Percentiles rank a stretch among this genome's conserved stretches.
Conservation (phyloP, 495 filamentous ascomycete genomes). For the Bombardia bombarda region DNA sequence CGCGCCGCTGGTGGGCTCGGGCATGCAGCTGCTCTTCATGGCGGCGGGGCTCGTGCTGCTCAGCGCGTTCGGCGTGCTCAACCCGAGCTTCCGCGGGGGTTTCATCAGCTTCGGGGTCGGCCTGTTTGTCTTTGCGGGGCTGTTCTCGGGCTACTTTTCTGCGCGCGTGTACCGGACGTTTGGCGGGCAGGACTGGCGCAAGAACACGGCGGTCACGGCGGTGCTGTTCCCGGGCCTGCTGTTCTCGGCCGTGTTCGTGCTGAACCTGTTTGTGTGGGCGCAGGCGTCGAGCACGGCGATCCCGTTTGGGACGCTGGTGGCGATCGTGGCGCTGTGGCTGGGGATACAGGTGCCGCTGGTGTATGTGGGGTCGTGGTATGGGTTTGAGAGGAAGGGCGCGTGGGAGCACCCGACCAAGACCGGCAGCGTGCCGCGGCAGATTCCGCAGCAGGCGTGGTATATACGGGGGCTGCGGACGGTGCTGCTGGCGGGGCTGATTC, state of each 20-base stretch:
- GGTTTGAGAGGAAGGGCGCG: slow-evolving; percentile 54
- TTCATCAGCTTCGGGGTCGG: slow-evolving; percentile 84
- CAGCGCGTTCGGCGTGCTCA: slow-evolving; percentile 74
- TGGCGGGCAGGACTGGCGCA: slow-evolving; percentile 68
- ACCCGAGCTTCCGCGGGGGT: slow-evolving; percentile 86
- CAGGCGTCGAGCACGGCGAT: slow-evolving; percentile 88
- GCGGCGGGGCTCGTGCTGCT: slow-evolving; percentile 68
- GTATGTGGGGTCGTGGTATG: slow-evolving; percentile 76
- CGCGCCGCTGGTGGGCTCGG: slow-evolving; percentile 80
- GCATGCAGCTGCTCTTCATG: slow-evolving; percentile 88
- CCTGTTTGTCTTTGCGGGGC: slow-evolving; percentile 79
- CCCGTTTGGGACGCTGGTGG: slow-evolving; percentile 77
- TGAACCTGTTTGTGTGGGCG: slow-evolving; percentile 92
- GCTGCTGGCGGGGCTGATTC: slow-evolving; percentile 72
- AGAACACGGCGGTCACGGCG: slow-evolving; percentile 79
- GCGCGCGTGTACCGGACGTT: slow-evolving; percentile 81
- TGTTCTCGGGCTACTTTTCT: slow-evolving; percentile 92
- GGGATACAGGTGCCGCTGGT: slow-evolving; percentile 86
- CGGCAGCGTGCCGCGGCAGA: slow-evolving; percentile 59
- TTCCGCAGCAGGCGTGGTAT: slow-evolving; percentile 79
- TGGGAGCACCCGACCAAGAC: slow-evolving; percentile 92
- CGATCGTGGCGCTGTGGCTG: slow-evolving; percentile 74
- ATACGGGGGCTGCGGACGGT: slow-evolving; percentile 52
- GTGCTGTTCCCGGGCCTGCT: slow-evolving; percentile 76
- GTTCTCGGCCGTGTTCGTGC: slow-evolving; percentile 70